phyloP scores from a whole-genome alignment of 192 early-diverging fungal species.

The Coemansia erecta region DNA sequence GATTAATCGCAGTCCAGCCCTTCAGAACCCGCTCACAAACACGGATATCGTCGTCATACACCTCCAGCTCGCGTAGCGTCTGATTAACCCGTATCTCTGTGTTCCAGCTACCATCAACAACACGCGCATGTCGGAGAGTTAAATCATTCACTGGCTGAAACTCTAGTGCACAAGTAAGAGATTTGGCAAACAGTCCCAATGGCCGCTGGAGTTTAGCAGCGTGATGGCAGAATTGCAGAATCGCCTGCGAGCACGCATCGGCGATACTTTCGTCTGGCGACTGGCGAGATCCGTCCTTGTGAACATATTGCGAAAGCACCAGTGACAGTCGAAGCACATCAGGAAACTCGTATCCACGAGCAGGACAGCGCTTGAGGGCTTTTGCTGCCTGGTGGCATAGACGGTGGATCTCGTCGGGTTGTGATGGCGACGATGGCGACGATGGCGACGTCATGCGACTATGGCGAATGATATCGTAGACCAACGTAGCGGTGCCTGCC shows the following conservation, averaged over 20 bases:
- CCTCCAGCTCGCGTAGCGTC: constrained; percentile 23
- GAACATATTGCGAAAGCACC: constrained; percentile 26
- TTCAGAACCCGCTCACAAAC: constrained; percentile 9
- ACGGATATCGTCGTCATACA: constrained; percentile 5
- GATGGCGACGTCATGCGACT: constrained; percentile 1
- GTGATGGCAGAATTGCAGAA: constrained; percentile 22
- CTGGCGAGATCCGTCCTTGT: neutral
- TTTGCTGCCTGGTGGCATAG: constrained; percentile 36
- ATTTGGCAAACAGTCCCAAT: constrained; percentile 14
- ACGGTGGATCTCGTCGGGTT: constrained; percentile 1
- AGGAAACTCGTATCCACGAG: constrained; percentile 2
- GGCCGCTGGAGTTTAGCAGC: constrained; percentile 29
- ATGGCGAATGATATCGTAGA: constrained; percentile 20
- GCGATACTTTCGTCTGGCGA: constrained; percentile 11
- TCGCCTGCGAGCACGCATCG: constrained; percentile 4
- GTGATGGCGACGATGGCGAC: neutral
- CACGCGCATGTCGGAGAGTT: neutral
- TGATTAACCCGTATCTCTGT: constrained; percentile 28
- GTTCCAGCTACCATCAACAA: constrained; percentile 24
- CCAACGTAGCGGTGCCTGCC: constrained; percentile 29
- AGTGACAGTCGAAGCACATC: constrained; percentile 19
- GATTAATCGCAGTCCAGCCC: neutral
- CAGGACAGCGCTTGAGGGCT: constrained; percentile 17
- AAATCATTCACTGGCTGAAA: neutral
- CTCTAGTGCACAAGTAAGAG: constrained; percentile 1